phyloP scores from a whole-genome alignment of 208 protist species.

The Wallacemonas sp. region DNA sequence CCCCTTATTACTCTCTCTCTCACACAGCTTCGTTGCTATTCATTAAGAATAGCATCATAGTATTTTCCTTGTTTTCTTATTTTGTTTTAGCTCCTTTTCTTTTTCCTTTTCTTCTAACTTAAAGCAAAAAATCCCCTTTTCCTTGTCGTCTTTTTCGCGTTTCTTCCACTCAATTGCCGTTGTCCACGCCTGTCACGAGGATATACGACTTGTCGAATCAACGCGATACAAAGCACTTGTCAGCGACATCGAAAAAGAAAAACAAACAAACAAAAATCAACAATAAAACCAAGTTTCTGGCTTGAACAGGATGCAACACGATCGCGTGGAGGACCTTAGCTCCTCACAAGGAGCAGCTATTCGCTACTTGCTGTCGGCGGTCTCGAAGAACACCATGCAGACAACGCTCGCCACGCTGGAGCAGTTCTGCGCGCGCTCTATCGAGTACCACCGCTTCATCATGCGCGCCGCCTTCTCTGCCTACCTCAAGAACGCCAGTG shows the following conservation, averaged over 20 bases:
- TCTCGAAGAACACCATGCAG: slow-evolving; percentile 74
- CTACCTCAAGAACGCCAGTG: slow-evolving; percentile 14
- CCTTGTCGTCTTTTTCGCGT: no score
- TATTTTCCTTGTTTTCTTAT: background rate
- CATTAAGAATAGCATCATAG: no score
- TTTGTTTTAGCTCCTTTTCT: slow-evolving; percentile 7
- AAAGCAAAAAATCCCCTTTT: no score
- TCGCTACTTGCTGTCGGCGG: slow-evolving; percentile 67
- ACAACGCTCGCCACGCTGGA: slow-evolving; percentile 68
- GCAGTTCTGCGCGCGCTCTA: slow-evolving; percentile 52
- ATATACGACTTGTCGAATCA: no score
- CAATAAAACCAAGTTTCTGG: slow-evolving; percentile 5
- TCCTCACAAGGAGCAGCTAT: slow-evolving; percentile 67
- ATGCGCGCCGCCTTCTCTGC: slow-evolving; percentile 35
- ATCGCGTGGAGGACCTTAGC: slow-evolving; percentile 76
- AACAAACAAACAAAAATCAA: slow-evolving; percentile 16
- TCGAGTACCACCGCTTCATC: slow-evolving; percentile 69
- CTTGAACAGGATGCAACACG: slow-evolving; percentile 73
- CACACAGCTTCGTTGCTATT: no score
- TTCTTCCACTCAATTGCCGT: no score
- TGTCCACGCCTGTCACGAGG: no score
- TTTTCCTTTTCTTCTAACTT: slow-evolving; percentile 6
- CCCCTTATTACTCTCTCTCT: no score
- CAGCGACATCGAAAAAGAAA: slow-evolving; percentile 12
- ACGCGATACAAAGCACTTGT: slow-evolving; percentile 9